Conservation (phyloP, 2,329 filamentous ascomycete genomes). For the Calonectria hongkongensis region DNA sequence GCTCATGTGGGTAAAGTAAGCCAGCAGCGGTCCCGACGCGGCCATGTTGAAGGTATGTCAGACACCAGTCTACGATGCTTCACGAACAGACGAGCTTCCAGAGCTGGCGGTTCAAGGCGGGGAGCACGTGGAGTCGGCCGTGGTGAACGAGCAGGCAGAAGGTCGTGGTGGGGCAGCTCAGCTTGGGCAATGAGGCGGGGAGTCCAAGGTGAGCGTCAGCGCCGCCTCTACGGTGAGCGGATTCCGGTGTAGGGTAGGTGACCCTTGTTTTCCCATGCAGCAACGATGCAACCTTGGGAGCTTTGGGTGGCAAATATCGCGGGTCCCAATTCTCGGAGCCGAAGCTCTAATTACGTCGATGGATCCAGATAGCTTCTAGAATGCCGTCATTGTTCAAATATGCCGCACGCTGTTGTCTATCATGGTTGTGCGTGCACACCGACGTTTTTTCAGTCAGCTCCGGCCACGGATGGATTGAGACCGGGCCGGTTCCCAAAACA, state of each 20-base stretch:
- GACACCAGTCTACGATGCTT: conserved; percentile 32
- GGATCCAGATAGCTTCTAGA: background rate
- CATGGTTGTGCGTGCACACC: conserved; percentile 1
- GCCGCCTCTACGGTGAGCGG: background rate
- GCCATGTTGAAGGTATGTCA: conserved; percentile 59
- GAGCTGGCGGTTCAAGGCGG: conserved; percentile 46
- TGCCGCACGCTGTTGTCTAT: background rate
- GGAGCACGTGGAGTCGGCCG: conserved; percentile 36
- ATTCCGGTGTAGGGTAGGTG: background rate
- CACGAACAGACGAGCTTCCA: conserved; percentile 45
- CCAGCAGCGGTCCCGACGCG: conserved; percentile 58
- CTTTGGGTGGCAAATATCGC: background rate
- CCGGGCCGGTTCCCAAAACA: conserved; percentile 19
- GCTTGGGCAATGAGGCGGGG: conserved; percentile 14
- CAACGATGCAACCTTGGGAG: background rate
- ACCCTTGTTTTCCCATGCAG: background rate
- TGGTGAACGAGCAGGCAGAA: conserved; percentile 26
- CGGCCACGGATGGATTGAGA: background rate
- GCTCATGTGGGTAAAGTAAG: conserved; percentile 69
- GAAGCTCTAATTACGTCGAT: background rate
- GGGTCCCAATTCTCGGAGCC: conserved; percentile 10
- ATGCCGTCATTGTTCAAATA: conserved; percentile 17
- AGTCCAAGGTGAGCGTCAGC: conserved; percentile 16
- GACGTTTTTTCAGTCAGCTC: background rate
- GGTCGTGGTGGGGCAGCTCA: conserved; percentile 35